phyloP scores from a whole-genome alignment of 768 basidiomycete genomes.

The Boletus vinaceobasis region DNA sequence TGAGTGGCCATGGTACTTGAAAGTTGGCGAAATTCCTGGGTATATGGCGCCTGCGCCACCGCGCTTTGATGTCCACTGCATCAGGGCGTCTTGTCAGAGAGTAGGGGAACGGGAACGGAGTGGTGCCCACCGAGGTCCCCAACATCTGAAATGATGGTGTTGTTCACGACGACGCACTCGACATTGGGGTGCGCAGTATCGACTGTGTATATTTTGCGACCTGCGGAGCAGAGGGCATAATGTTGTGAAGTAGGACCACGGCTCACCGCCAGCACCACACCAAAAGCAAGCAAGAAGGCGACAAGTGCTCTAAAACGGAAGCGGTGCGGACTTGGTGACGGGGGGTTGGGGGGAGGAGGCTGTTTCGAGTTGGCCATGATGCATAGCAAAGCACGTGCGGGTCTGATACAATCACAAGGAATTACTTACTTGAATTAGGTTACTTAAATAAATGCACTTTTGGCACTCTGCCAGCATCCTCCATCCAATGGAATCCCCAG shows the following conservation, averaged over 20 bases:
- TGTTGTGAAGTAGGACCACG: conserved; percentile 1
- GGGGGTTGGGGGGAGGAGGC: background rate
- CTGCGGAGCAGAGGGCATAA: conserved; percentile 60
- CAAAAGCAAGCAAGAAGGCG: conserved; percentile 7
- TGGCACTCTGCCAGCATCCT: background rate
- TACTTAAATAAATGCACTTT: too few species aligned
- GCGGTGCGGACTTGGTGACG: background rate
- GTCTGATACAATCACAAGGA: too few species aligned
- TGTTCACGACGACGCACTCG: conserved; percentile 59
- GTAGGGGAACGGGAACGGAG: background rate
- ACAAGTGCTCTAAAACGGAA: background rate
- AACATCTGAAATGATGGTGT: conserved; percentile 43
- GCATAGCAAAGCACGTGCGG: background rate
- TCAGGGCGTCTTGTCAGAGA: background rate
- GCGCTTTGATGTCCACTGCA: conserved; percentile 23
- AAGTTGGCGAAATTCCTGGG: background rate
- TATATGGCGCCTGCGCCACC: conserved; percentile 17
- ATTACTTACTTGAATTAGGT: too few species aligned
- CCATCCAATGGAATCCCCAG: conserved; percentile 19
- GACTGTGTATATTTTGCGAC: conserved; percentile 65
- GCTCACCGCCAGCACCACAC: background rate
- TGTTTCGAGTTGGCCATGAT: background rate
- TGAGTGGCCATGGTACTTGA: conserved; percentile 25
- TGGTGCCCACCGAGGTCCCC: conserved; percentile 46
- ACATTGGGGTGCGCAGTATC: conserved; percentile 48